Percentiles rank a stretch among this genome's conserved stretches.
Conservation (phyloP, 352 stramenopile species). For the Aphanomyces astaci region DNA sequence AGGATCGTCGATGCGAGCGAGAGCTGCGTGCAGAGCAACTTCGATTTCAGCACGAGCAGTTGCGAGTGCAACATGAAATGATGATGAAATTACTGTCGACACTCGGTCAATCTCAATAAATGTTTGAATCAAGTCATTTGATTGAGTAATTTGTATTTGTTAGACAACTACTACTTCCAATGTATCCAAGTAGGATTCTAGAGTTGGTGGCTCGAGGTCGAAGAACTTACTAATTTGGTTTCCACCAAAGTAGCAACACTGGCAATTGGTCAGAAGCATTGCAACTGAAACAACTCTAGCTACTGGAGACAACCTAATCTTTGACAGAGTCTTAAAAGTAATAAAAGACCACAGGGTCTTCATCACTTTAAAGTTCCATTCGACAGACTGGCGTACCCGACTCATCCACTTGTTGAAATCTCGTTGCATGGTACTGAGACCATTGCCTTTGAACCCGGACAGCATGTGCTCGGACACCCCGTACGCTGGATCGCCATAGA, state of each 20-base stretch:
- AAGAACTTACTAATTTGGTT: constrained; percentile 6
- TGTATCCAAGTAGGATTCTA: not conserved
- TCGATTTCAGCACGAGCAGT: not conserved
- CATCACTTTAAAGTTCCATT: not conserved
- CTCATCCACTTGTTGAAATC: not conserved
- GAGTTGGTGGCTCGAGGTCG: not conserved
- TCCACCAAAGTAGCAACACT: not conserved
- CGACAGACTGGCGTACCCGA: not conserved
- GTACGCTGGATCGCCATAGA: too few relatives aligned
- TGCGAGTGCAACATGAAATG: not conserved
- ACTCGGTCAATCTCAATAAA: not conserved
- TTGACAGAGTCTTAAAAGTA: not conserved
- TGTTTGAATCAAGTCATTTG: not conserved
- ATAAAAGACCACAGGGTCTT: not conserved
- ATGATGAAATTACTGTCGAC: too few relatives aligned
- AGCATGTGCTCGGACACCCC: not conserved
- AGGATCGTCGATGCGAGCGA: not conserved
- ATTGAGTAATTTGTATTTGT: not conserved
- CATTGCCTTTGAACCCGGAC: not conserved
- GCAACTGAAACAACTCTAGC: not conserved
- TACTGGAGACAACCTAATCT: not conserved
- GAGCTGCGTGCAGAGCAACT: not conserved
- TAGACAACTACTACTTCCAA: not conserved
- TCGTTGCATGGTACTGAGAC: not conserved
- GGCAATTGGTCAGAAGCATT: not conserved